Percentiles rank a stretch among this genome's conserved stretches.
Evolutionary conservation across 306 rosid genomes (phyloP).

Genomic region (Erythrophleum fordii): DNA sequence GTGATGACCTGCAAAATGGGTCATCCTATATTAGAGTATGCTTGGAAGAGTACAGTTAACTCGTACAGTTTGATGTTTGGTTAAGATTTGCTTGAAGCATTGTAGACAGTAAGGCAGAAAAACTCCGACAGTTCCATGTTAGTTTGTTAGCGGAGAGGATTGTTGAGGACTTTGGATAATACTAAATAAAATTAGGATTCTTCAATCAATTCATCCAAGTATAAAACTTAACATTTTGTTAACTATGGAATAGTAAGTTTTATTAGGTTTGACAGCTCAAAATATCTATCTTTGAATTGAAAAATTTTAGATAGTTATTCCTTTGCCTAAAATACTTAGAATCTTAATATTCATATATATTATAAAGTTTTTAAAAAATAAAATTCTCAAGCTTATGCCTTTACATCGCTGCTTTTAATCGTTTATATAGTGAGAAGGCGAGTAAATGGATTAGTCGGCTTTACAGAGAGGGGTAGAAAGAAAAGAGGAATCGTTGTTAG

Average conservation of each 20-base stretch:
- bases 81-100: background rate
- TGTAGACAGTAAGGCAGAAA: background rate
- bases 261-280: background rate
- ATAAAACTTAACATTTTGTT: background rate
- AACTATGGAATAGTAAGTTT: background rate
- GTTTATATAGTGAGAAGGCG: background rate
- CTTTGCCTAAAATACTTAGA: background rate
- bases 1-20: background rate
- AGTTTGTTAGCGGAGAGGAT: background rate
- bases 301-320: background rate
- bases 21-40: background rate
- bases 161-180: background rate
- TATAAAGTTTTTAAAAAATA: background rate
- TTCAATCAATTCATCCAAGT: background rate
- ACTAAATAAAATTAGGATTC: background rate
- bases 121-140: background rate
- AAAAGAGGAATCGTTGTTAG: background rate
- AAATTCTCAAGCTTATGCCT: constrained; percentile 13
- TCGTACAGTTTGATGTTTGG: background rate
- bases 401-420: background rate
- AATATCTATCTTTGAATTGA: background rate
- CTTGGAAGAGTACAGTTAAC: background rate
- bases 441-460: background rate
- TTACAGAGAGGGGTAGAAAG: background rate
- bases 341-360: background rate